These are phyloP conservation scores for Metschnikowia arizonensis DNA, from an alignment of 805 yeast species.

Conservation along the genomic window DNA sequence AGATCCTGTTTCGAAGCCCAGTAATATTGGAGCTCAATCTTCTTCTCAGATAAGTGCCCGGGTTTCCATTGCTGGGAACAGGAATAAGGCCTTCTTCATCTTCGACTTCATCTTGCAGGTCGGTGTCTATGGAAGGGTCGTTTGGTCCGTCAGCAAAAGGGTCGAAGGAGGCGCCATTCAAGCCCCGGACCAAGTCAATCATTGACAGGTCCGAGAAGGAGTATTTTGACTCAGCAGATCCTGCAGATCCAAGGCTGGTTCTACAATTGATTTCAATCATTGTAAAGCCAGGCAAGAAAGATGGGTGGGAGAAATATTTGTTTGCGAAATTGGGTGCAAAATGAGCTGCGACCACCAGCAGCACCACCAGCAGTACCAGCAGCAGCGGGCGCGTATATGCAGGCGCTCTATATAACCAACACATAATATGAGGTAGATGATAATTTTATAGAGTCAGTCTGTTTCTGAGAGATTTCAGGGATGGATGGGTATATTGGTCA, in stretches of 20 bases:
- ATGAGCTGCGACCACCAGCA: neutral
- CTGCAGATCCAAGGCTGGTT: slow-evolving; percentile 2
- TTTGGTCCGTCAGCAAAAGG: neutral
- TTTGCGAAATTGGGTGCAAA: slow-evolving; percentile 8
- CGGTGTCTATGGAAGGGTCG: neutral
- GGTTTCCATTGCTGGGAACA: neutral
- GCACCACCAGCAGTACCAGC: too few relatives aligned
- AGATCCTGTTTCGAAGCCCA: neutral
- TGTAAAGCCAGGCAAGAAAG: neutral
- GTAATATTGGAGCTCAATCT: neutral
- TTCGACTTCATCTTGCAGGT: neutral
- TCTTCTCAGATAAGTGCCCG: neutral
- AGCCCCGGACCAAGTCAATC: slow-evolving; percentile 15
- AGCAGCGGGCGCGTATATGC: neutral
- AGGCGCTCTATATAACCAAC: neutral
- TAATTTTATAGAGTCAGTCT: too few relatives aligned
- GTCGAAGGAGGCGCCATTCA: slow-evolving; percentile 8
- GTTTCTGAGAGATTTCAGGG: too few relatives aligned
- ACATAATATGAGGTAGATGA: too few relatives aligned
- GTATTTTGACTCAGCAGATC: slow-evolving; percentile 5
- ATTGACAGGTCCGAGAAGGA: slow-evolving; percentile 14
- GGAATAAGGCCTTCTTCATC: neutral
- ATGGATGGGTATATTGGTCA: too few relatives aligned
- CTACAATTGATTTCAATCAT: neutral
- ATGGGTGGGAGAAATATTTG: neutral